Percentiles rank a stretch among this genome's conserved stretches.
Conservation (phyloP, 176 grass and related monocot genomes). For the Oryza coarctata region DNA sequence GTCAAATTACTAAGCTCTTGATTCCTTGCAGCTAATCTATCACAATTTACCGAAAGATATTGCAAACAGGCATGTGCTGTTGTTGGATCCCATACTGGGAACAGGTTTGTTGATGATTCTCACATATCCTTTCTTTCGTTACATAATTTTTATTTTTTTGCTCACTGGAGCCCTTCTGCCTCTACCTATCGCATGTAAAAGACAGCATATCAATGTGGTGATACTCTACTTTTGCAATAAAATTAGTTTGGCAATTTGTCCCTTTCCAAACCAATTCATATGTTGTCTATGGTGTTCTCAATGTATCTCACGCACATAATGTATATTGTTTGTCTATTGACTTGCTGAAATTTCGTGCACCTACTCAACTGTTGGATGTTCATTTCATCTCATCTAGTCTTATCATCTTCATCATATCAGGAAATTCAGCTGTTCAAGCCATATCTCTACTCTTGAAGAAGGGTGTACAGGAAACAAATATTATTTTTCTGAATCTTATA, state of each 20-base stretch:
- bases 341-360: neutral
- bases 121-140: neutral
- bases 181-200: neutral
- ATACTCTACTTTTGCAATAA: neutral
- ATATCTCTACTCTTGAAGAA: conserved; percentile 85
- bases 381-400: neutral
- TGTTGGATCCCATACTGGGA: conserved; percentile 97
- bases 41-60: conserved; percentile 89
- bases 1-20: conserved; percentile 37
- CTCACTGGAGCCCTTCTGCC: neutral
- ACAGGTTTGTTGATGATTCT: conserved; percentile 68
- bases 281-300: neutral
- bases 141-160: neutral
- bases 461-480: conserved; percentile 88
- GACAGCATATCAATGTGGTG: neutral
- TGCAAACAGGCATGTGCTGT: conserved; percentile 89
- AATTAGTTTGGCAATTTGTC: neutral
- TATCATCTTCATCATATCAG: conserved; percentile 41
- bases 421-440: conserved; percentile 93
- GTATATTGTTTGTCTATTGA: neutral
- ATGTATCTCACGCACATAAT: neutral
- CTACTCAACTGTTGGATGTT: conserved; percentile 11
- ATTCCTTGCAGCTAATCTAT: conserved; percentile 83
- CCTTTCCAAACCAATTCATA: too few species aligned
- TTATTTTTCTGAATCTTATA: conserved; percentile 93